These are phyloP conservation scores for Monilinia laxa DNA, from an alignment of 2,329 filamentous ascomycete genomes.

Conservation along the genomic window DNA sequence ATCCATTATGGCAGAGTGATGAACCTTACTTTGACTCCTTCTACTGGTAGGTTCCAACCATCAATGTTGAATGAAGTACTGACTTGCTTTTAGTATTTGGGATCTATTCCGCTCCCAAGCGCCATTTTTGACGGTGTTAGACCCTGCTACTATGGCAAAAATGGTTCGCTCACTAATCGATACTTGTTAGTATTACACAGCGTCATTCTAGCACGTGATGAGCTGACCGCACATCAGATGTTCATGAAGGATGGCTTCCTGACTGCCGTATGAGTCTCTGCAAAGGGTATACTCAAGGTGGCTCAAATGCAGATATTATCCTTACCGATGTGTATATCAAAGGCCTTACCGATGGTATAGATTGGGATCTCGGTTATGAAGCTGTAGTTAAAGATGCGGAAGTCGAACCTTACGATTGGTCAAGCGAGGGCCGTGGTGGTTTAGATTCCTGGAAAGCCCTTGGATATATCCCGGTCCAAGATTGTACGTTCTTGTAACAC, in stretches of 20 bases:
- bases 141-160: slow-evolving; percentile 60
- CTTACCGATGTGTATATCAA: slow-evolving; percentile 69
- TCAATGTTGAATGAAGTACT: not conserved
- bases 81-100: slow-evolving; percentile 54
- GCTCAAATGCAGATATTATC: slow-evolving; percentile 71
- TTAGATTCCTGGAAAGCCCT: slow-evolving; percentile 69
- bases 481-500: slow-evolving; percentile 43
- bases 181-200: slow-evolving; percentile 52
- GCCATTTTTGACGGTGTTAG: slow-evolving; percentile 67
- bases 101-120: slow-evolving; percentile 69
- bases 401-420: slow-evolving; percentile 62
- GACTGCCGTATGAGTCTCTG: slow-evolving; percentile 62
- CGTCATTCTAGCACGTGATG: not conserved
- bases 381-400: slow-evolving; percentile 64
- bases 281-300: slow-evolving; percentile 73
- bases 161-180: slow-evolving; percentile 74
- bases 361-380: slow-evolving; percentile 69
- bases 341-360: slow-evolving; percentile 59
- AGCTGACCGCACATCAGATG: slow-evolving; percentile 6
- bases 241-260: slow-evolving; percentile 51
- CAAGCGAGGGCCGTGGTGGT: slow-evolving; percentile 67
- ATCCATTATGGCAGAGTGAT: slow-evolving; percentile 62
- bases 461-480: slow-evolving; percentile 68
- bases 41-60: slow-evolving; percentile 47
- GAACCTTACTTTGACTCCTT: slow-evolving; percentile 76